phyloP scores from a whole-genome alignment of 108 stramenopile genomes.

The Cyclostephanos invisitatus region DNA sequence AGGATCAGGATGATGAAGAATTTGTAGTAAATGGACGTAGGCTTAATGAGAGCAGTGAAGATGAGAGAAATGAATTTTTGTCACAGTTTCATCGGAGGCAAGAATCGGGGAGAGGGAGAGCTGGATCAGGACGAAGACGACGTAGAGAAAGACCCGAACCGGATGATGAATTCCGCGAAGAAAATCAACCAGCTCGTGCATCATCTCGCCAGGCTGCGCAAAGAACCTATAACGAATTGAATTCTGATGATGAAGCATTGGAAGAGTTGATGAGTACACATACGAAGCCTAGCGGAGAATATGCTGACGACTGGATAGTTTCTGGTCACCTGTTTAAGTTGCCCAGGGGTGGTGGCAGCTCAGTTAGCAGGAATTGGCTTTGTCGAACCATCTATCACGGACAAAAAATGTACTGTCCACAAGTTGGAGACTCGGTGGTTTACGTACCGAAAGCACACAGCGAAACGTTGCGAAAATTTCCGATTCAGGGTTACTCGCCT shows the following conservation, averaged over 20 bases:
- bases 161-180: constrained; percentile 12
- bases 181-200: constrained; percentile 34
- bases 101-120: constrained; percentile 13
- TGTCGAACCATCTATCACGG: constrained; percentile 60
- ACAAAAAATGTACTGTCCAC: constrained; percentile 70
- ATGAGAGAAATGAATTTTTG: constrained; percentile 15
- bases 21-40: constrained; percentile 38
- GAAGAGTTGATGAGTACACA: constrained; percentile 71
- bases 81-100: constrained; percentile 13
- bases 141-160: constrained; percentile 24
- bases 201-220: constrained; percentile 38
- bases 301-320: constrained; percentile 58
- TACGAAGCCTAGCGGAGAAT: constrained; percentile 71
- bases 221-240: constrained; percentile 30
- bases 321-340: constrained; percentile 69
- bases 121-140: constrained; percentile 18
- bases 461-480: constrained; percentile 65
- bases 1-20: constrained; percentile 70
- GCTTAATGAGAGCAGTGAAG: constrained; percentile 46
- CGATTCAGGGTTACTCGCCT: constrained; percentile 44
- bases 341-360: constrained; percentile 24
- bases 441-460: constrained; percentile 86
- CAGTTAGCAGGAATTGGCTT: constrained; percentile 66
- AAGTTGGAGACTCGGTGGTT: constrained; percentile 87
- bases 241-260: constrained; percentile 58